Base-by-base conservation (phyloP, 23 red algal genomes). In the Chondrus crispus region DNA sequence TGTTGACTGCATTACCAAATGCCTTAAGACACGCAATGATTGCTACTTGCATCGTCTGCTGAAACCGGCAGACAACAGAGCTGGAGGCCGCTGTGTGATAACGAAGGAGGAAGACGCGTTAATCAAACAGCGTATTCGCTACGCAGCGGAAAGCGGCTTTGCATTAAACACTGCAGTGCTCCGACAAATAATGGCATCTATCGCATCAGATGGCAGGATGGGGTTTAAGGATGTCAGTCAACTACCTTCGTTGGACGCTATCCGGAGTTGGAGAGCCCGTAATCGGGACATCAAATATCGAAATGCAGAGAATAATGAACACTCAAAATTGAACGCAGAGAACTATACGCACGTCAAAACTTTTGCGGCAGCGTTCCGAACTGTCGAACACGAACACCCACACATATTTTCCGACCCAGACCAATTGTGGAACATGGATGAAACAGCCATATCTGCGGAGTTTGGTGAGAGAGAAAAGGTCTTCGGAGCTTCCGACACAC, bases 381-480 rank as follows among this genome's bases (percentile, higher is more conserved):
- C n/a, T 8, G 71, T 76, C 43, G 37, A 43, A 24, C 33, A 38
- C 33, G 37, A 63, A 35, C 63, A 85, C 41, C 52, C 36, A 63
- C 55, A 22, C 20, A 66, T 85, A 39, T 39, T 69, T 41, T 53
- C 54, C 13, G 81, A 85, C 22, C 54, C 57, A 20, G 5, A 68
- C 37, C n/a, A 13, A 38, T 42, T 85, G 19, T 85, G 55, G 32
- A 85, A 85, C 39, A 68, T 85, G 81, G 30, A 85, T 69, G 81
- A 85, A 44, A 85, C 13, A 46, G 28, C 19, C 33, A 58, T 68
- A 11, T 20, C 32, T 9, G 54, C 5, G 35, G 24, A 37, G 11
- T 13, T 24, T 29, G 6, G 36, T 20, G 24, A 60, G 57, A 63
- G 35, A 20, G 38, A 37, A 69, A 85, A 85, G 45, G 55, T 41